Percentiles rank a stretch among this genome's conserved stretches.
Conservation (phyloP, 129 eudicot genomes). For the Rutidosis leptorrhynchoides region DNA sequence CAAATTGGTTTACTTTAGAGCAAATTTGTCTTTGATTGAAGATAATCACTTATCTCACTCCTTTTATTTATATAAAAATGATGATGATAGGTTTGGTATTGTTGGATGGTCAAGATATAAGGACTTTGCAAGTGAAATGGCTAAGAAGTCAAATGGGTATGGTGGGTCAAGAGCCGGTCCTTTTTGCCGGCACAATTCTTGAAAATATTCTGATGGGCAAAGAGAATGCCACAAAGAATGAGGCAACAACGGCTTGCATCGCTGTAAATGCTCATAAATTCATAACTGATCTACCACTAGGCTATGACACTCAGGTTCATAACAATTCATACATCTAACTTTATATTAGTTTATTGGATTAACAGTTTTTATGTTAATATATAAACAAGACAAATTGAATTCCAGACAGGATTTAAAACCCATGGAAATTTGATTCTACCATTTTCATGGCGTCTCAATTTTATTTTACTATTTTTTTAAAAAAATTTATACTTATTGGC, state of each 20-base stretch:
- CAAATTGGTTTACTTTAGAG: neutral
- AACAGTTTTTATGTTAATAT: neutral
- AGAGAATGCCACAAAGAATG: conserved; percentile 73
- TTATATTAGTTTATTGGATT: neutral
- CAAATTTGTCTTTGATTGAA: conserved; percentile 16
- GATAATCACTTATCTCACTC: neutral
- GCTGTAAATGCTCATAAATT: conserved; percentile 75
- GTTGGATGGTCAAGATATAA: conserved; percentile 78
- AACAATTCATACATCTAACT: neutral
- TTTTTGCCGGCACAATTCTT: conserved; percentile 61
- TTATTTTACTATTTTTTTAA: too few relatives aligned
- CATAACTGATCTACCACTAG: conserved; percentile 64
- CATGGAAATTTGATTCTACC: too few relatives aligned
- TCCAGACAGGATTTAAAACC: too few relatives aligned
- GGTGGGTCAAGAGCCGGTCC: conserved; percentile 91
- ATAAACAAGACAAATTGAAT: neutral
- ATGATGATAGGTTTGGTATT: conserved; percentile 45
- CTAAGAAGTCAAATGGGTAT: conserved; percentile 78
- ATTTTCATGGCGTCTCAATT: too few relatives aligned
- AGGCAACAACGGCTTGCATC: conserved; percentile 61
- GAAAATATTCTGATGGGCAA: conserved; percentile 81
- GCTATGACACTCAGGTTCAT: conserved; percentile 55
- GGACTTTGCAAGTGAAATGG: conserved; percentile 76
- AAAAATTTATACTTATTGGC: too few relatives aligned
- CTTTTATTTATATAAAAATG: neutral